Conservation (phyloP, 352 stramenopile genomes). For the Pythium biforme region DNA sequence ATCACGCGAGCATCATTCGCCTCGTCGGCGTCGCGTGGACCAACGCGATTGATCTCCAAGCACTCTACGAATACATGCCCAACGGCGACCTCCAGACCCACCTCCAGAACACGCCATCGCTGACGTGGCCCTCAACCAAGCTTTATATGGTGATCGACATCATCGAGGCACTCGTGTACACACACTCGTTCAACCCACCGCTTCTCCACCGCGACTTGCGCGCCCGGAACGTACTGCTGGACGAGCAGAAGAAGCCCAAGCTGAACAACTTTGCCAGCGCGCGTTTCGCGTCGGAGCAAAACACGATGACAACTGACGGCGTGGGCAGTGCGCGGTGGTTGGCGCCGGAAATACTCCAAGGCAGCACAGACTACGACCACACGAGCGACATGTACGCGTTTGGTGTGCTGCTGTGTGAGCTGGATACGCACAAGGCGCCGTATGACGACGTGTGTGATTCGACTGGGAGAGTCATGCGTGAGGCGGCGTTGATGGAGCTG, state of each 20-base stretch:
- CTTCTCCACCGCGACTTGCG: conserved; percentile 65
- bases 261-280: conserved; percentile 48
- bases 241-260: conserved; percentile 32
- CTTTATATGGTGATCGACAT: conserved; percentile 55
- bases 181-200: conserved; percentile 60
- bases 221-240: conserved; percentile 54
- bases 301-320: conserved; percentile 46
- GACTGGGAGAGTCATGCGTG: conserved; percentile 34
- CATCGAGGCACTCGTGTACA: conserved; percentile 61
- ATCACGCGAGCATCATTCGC: conserved; percentile 46
- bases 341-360: conserved; percentile 48
- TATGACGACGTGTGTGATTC: background rate
- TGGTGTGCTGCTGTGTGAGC: conserved; percentile 54
- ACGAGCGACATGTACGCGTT: conserved; percentile 51
- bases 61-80: conserved; percentile 66
- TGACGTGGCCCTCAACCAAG: conserved; percentile 44
- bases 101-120: conserved; percentile 18
- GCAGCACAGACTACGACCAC: conserved; percentile 48
- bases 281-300: conserved; percentile 34
- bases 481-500: conserved; percentile 52
- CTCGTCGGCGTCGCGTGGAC: conserved; percentile 56
- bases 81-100: conserved; percentile 47
- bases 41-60: conserved; percentile 46
- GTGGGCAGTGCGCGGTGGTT: conserved; percentile 56
- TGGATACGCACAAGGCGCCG: conserved; percentile 58